Percentiles rank a stretch among this genome's conserved stretches.
phyloP scores from a whole-genome alignment of 1,284 basidiomycete species.

The Fomitopsis betulina region DNA sequence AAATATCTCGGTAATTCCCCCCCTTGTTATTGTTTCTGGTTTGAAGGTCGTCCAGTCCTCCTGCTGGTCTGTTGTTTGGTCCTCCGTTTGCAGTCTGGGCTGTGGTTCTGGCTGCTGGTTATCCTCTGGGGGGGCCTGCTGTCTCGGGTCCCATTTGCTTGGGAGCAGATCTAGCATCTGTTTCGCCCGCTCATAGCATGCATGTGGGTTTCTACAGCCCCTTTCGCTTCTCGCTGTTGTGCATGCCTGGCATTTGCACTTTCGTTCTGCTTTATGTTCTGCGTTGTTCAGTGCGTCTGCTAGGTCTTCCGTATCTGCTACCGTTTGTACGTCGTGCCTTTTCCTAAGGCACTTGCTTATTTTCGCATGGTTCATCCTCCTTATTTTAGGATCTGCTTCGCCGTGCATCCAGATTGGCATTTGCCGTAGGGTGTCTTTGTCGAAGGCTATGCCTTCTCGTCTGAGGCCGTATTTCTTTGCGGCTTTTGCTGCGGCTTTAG shows the following conservation, averaged over 20 bases:
- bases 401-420: background rate
- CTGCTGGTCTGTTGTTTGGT: background rate
- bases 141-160: background rate
- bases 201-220: background rate
- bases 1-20: background rate
- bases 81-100: background rate
- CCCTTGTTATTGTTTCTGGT: background rate
- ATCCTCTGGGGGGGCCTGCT: too few relatives aligned
- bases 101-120: too few relatives aligned
- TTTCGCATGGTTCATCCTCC: background rate
- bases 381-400: background rate
- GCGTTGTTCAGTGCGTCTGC: background rate
- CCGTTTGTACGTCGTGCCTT: background rate
- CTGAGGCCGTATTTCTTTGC: background rate
- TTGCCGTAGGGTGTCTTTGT: background rate
- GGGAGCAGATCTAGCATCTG: background rate
- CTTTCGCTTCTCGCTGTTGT: background rate
- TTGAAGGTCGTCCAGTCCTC: background rate
- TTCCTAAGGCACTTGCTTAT: background rate
- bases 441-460: background rate
- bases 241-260: background rate
- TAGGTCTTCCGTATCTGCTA: background rate
- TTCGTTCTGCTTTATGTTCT: background rate
- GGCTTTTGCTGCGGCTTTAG: background rate
- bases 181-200: background rate